A percentile compares a stretch with the other conserved stretches of the same genome.
Evolutionary conservation across 2,329 filamentous ascomycete species (phyloP).

Genomic region (Venturia carpophila): DNA sequence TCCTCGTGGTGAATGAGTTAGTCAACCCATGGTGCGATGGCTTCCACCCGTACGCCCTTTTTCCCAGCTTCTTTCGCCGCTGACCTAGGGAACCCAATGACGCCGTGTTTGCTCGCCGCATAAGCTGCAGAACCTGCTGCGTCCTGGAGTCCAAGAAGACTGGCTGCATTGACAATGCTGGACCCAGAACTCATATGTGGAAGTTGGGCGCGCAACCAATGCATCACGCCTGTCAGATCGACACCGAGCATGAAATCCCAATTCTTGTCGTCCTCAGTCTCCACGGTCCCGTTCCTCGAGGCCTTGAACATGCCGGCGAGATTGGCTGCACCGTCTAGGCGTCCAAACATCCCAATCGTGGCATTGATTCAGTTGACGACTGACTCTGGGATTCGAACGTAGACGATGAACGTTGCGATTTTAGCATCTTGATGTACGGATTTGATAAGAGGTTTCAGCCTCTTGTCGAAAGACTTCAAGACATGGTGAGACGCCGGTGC

Average conservation of each 20-base stretch:
- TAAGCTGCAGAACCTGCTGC: constrained; percentile 9
- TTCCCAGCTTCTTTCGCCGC: constrained; percentile 14
- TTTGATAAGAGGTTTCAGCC: constrained; percentile 3
- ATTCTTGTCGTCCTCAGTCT: constrained; percentile 14
- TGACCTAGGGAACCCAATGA: constrained; percentile 14
- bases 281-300: not conserved
- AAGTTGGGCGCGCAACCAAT: constrained; percentile 18
- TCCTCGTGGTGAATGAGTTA: too few relatives aligned
- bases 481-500: too few relatives aligned
- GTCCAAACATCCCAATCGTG: constrained; percentile 29
- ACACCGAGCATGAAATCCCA: constrained; percentile 19
- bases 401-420: constrained; percentile 24
- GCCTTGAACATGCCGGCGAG: constrained; percentile 36
- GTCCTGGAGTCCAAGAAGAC: constrained; percentile 11
- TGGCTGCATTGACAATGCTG: constrained; percentile 19
- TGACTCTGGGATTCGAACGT: constrained; percentile 28
- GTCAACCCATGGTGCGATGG: constrained; percentile 4
- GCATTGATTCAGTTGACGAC: constrained; percentile 32
- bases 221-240: constrained; percentile 19
- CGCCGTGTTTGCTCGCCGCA: constrained; percentile 13
- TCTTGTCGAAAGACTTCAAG: not conserved
- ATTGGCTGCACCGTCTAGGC: constrained; percentile 35
- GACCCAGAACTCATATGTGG: not conserved
- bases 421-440: constrained; percentile 13
- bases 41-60: constrained; percentile 16